Conservation (phyloP, 208 protist genomes). For the Leishmania tarentolae region DNA sequence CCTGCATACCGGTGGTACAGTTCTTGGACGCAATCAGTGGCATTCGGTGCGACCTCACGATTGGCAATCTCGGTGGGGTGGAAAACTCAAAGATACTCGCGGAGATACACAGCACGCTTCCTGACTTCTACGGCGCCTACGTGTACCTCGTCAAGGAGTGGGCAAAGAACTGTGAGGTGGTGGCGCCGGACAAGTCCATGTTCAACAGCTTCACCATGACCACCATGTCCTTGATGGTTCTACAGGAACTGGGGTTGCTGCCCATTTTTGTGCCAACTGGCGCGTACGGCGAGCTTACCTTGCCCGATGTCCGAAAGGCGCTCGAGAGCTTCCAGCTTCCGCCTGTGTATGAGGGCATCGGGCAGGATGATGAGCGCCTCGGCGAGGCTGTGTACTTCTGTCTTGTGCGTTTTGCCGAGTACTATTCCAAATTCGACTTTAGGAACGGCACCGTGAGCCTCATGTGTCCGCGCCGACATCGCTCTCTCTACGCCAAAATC, state of each 20-base stretch:
- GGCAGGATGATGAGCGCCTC: constrained; percentile 78
- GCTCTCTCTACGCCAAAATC: constrained; percentile 67
- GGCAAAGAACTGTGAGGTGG: constrained; percentile 82
- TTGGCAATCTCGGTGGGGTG: constrained; percentile 88
- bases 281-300: constrained; percentile 73
- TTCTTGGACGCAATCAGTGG: constrained; percentile 75
- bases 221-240: constrained; percentile 89
- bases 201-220: constrained; percentile 93
- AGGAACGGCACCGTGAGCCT: constrained; percentile 79
- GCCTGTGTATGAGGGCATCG: constrained; percentile 72
- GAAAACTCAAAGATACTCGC: constrained; percentile 86
- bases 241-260: constrained; percentile 88
- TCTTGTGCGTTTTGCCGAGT: constrained; percentile 81
- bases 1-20: constrained; percentile 86
- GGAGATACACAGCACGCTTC: constrained; percentile 66
- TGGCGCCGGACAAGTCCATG: constrained; percentile 77
- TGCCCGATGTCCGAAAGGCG: constrained; percentile 50
- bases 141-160: constrained; percentile 89
- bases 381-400: constrained; percentile 89
- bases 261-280: constrained; percentile 79
- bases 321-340: constrained; percentile 64
- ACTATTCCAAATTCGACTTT: constrained; percentile 90
- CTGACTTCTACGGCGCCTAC: constrained; percentile 87
- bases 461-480: constrained; percentile 81
- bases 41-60: constrained; percentile 86